Evolutionary conservation across 257 asterid genomes (phyloP).

Genomic region (Leptodermis oblonga): DNA sequence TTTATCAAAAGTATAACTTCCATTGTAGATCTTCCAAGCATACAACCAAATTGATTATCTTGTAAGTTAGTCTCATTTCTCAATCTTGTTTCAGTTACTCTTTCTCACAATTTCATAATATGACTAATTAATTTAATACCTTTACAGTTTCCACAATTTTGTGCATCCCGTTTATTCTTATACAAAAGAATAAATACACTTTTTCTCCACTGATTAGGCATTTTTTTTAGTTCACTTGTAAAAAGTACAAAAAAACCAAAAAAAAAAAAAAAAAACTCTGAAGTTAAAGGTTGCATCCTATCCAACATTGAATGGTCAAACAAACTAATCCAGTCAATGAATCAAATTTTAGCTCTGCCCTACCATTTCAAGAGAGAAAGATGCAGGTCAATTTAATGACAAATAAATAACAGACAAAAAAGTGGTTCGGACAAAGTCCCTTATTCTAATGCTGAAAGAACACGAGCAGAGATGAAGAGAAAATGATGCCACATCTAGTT

Average conservation of each 20-base stretch:
- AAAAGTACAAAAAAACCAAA: neutral
- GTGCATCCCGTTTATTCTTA: too few relatives aligned
- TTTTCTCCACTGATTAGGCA: too few relatives aligned
- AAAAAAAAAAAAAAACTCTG: neutral
- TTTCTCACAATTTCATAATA: too few relatives aligned
- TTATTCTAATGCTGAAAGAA: neutral
- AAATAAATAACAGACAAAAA: neutral
- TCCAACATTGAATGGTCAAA: neutral
- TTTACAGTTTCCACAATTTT: too few relatives aligned
- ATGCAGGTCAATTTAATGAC: neutral
- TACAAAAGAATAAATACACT: too few relatives aligned
- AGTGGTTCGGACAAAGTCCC: neutral
- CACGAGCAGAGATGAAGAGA: neutral
- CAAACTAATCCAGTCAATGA: neutral
- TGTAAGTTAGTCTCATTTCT: too few relatives aligned
- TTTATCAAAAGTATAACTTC: too few relatives aligned
- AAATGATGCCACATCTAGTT: neutral
- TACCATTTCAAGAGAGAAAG: neutral
- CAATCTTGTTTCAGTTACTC: too few relatives aligned
- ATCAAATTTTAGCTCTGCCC: neutral
- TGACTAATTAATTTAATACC: too few relatives aligned
- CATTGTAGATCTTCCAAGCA: too few relatives aligned
- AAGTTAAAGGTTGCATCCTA: neutral
- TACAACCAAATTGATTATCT: too few relatives aligned
- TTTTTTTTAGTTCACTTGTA: too few relatives aligned